These are phyloP conservation scores for Actinomortierella ambigua DNA, from an alignment of 371 early-diverging fungal genomes.

Conservation along the genomic window DNA sequence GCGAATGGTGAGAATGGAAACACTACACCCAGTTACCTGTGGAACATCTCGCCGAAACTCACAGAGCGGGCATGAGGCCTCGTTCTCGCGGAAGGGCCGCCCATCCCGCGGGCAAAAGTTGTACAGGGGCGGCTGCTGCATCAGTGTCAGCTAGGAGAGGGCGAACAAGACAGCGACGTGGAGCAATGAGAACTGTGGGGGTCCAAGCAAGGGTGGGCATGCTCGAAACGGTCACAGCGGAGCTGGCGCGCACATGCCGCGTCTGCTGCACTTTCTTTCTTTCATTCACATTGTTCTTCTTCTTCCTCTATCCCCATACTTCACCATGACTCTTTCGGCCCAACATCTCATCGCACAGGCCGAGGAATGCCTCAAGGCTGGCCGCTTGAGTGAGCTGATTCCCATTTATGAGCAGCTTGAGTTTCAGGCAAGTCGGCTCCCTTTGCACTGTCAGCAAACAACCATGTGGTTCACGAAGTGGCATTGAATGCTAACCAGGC, in stretches of 20 bases:
- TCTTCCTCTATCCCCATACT: neutral
- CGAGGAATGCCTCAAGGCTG: constrained; percentile 29
- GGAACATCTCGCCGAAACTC: constrained; percentile 15
- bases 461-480: neutral
- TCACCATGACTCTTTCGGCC: constrained; percentile 12
- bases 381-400: constrained; percentile 39
- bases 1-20: neutral
- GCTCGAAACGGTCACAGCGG: too few species aligned
- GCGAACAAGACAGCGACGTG: too few species aligned
- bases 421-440: constrained; percentile 28
- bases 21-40: neutral
- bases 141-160: neutral
- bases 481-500: neutral
- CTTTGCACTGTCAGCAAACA: too few species aligned
- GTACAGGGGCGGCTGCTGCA: constrained; percentile 26
- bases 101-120: constrained; percentile 48
- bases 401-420: constrained; percentile 44
- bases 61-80: constrained; percentile 38
- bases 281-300: neutral
- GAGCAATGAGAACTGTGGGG: too few species aligned
- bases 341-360: constrained; percentile 34
- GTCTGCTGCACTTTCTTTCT: neutral
- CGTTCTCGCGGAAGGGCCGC: constrained; percentile 34
- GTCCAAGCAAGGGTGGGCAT: too few species aligned
- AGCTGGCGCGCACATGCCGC: too few species aligned